phyloP scores from a whole-genome alignment of 345 rosid species.

The Syzygium aromaticum region DNA sequence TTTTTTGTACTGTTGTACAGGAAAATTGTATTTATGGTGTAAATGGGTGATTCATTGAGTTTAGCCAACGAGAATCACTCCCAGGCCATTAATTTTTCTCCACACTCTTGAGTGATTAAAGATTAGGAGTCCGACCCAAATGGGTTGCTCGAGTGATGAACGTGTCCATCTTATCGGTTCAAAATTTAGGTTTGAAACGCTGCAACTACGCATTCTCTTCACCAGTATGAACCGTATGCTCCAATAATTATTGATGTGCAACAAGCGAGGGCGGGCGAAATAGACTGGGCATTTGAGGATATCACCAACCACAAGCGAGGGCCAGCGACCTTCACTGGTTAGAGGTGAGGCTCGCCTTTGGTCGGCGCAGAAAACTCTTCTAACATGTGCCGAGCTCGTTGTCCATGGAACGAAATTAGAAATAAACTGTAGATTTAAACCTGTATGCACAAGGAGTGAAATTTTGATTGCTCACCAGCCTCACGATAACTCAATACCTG shows the following conservation, averaged over 20 bases:
- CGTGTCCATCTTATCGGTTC: background rate
- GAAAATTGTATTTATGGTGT: background rate
- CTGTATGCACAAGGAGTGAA: too few species aligned
- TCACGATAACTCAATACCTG: too few species aligned
- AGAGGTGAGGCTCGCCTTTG: background rate
- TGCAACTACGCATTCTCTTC: background rate
- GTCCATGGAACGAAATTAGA: too few species aligned
- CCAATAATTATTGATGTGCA: background rate
- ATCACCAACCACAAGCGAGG: background rate
- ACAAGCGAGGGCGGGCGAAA: background rate
- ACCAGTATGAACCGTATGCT: background rate
- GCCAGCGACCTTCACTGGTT: rapidly evolving
- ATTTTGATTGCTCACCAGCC: too few species aligned
- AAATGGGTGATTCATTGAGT: background rate
- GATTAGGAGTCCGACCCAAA: background rate
- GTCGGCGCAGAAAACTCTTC: too few species aligned
- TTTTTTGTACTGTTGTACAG: background rate
- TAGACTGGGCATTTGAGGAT: background rate
- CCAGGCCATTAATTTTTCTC: background rate
- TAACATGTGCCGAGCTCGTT: too few species aligned
- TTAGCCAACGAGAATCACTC: background rate
- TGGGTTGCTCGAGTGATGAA: background rate
- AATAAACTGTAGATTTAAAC: too few species aligned
- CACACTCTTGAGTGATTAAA: background rate
- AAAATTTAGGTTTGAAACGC: background rate